Evolutionary conservation across 163 green algal genomes (phyloP), one percentile per base, ranked within the genome.

Genomic region (Chloromonas sp.): DNA sequence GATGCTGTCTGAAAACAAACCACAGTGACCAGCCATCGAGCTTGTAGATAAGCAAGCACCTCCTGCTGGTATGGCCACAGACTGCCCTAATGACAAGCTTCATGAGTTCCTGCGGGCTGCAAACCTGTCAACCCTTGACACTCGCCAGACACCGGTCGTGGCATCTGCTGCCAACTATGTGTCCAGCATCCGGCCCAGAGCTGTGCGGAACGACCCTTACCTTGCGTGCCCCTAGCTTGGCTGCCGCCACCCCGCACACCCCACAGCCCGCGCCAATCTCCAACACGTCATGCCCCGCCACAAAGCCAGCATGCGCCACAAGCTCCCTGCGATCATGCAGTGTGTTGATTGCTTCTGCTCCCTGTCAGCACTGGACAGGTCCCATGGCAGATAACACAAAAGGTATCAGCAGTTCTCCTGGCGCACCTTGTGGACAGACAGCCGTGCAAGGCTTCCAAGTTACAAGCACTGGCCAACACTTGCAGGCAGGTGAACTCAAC

Each of bases 191-290:
- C 78, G 14, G 2, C 78, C 78, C 78, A 61, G n/a, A 15, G 78
- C 58, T 82, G 5, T 61, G 58, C 78, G 3, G 3, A 59, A 8
- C 58, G 14, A 81, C 3, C 60, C 79, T 80, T 14, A 96, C 93
- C 85, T 92, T 78, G 2, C 15, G 2, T 0, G 95, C 95, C 0
- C 93, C 91, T 60, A 96, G 86, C 79, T 92, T 91, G 58, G 93
- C 92, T 0, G 95, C 95, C 14, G 95, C 82, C 71, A 98, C 91
- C 58, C 95, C 95, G 59, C 89, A 93, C 11, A 94, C 82, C 70
- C 95, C 95, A 80, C 91, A 95, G 1, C 95, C 95, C 58, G 81
- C 87, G 36, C 95, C 95, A 78, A 98, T 90, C 88, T 98, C 95
- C 82, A 98, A 88, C 80, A 98, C 93, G 0, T 36, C 58, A 15